A percentile compares a stretch with the other conserved stretches of the same genome.
Evolutionary conservation across 2,329 filamentous ascomycete species (phyloP).

Genomic region (Arthrobotrys entomopaga): DNA sequence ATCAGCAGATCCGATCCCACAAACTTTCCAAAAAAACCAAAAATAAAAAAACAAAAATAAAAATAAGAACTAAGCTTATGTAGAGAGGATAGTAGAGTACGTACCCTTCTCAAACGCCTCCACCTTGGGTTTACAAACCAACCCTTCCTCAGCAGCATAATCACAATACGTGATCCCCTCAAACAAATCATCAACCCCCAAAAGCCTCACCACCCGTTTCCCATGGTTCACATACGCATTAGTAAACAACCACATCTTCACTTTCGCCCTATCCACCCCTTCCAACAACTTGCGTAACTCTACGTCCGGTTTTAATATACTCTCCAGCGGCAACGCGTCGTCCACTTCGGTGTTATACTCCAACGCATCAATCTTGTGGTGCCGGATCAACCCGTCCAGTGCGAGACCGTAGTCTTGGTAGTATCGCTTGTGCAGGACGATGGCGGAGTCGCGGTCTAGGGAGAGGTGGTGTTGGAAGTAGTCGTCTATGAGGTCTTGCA

Average conservation of each 20-base stretch:
- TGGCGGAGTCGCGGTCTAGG: conserved; percentile 80
- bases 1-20: too few species aligned
- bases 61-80: too few species aligned
- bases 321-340: conserved; percentile 88
- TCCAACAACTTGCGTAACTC: conserved; percentile 78
- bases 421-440: conserved; percentile 86
- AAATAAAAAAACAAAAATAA: too few species aligned
- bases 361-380: conserved; percentile 93
- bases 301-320: conserved; percentile 81
- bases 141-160: conserved; percentile 73
- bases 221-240: conserved; percentile 95
- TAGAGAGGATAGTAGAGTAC: conserved; percentile 4
- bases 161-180: conserved; percentile 89
- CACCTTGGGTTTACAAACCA: conserved; percentile 86
- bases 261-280: conserved; percentile 81
- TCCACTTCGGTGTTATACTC: conserved; percentile 96
- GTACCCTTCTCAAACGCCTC: conserved; percentile 79
- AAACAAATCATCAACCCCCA: conserved; percentile 87
- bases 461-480: conserved; percentile 62
- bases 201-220: conserved; percentile 79
- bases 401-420: conserved; percentile 97
- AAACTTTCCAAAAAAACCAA: conserved; percentile 1
- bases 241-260: conserved; percentile 92
- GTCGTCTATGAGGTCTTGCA: conserved; percentile 80
- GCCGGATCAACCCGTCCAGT: conserved; percentile 90